phyloP scores from a whole-genome alignment of 176 grass and related monocot species.

The Luzula sylvatica region DNA sequence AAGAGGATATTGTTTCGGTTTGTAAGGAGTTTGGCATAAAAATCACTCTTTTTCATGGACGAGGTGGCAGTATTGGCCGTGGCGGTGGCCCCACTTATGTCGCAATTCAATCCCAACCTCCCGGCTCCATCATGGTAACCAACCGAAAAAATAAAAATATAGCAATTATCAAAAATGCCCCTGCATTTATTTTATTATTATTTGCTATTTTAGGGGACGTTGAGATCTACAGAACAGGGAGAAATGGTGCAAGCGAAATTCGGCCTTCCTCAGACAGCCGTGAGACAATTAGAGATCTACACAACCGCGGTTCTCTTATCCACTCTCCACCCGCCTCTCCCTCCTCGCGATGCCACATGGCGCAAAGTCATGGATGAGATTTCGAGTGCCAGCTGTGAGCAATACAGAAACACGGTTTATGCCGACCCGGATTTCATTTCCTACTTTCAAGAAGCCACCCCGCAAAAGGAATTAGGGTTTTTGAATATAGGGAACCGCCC shows the following conservation, averaged over 20 bases:
- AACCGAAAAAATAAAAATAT: too few relatives aligned
- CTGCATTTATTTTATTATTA: background rate
- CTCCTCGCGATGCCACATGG: slow-evolving; percentile 43
- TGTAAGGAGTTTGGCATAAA: slow-evolving; percentile 77
- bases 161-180: too few relatives aligned
- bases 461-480: slow-evolving; percentile 55
- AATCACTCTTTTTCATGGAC: slow-evolving; percentile 75
- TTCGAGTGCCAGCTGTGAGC: slow-evolving; percentile 49
- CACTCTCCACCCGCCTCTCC: slow-evolving; percentile 45
- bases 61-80: slow-evolving; percentile 65
- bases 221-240: slow-evolving; percentile 67
- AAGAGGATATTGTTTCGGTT: slow-evolving; percentile 51
- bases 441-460: slow-evolving; percentile 79
- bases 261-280: slow-evolving; percentile 48
- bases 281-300: slow-evolving; percentile 70
- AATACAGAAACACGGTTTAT: slow-evolving; percentile 59
- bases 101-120: slow-evolving; percentile 71
- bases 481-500: slow-evolving; percentile 72
- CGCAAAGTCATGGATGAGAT: slow-evolving; percentile 58
- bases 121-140: slow-evolving; percentile 61
- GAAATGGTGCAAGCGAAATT: slow-evolving; percentile 90
- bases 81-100: slow-evolving; percentile 71
- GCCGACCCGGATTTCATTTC: slow-evolving; percentile 55
- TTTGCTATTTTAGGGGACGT: slow-evolving; percentile 40
- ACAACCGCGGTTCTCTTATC: slow-evolving; percentile 65